Evolutionary conservation across 345 rosid species (phyloP), one percentile per base, ranked within the genome.

Genomic region (Cochlearia excelsa): DNA sequence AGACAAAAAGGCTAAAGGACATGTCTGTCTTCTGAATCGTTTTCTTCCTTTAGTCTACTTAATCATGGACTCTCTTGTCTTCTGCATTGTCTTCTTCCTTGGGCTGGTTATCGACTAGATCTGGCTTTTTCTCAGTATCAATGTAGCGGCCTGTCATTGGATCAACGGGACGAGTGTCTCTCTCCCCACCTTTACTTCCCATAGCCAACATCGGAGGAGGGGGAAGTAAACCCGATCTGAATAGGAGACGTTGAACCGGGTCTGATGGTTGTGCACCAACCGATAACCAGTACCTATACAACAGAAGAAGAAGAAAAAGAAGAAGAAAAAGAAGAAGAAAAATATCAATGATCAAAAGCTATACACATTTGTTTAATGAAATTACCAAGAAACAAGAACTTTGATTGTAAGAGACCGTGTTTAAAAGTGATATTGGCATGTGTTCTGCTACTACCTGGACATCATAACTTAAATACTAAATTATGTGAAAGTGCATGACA

Each of bases 251-350:
- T 43, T 86, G 84, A 58, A 86, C 88, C 0, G 92, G 97, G 7
- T 90, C 88, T 26, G 95, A 89, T 65, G 99, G 80, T 77, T 87
- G 95, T 52, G 96, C 99, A 67, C 97, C 97, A 45, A 93, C 97
- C 6, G 99, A 89, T 57, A 89, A 68, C 97, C 97, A 93, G 65
- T 93, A 93, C 79, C 95, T 93, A 60, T 53, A 67, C 35, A 46
- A 2, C 1, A 9, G 29, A 9, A 23, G 4, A 10, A 42, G 1
- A 23, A 0, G 1, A 49, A 11, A n/a, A 9, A 23, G 4, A 10
- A 42, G 1, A 23, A 9, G 29, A 9, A 23, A 3, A 10, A 42
- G 1, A 23, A 0, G 1, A 49, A 11, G 57, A 45, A 37, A 16
- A 16, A 42, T 8, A 30, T 10, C n/a, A 35, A 38, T 60, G 10